Percentiles rank a stretch among this genome's conserved stretches.
phyloP scores from a whole-genome alignment of 2,329 filamentous ascomycete genomes.

The Pseudofabraea citricarpa region DNA sequence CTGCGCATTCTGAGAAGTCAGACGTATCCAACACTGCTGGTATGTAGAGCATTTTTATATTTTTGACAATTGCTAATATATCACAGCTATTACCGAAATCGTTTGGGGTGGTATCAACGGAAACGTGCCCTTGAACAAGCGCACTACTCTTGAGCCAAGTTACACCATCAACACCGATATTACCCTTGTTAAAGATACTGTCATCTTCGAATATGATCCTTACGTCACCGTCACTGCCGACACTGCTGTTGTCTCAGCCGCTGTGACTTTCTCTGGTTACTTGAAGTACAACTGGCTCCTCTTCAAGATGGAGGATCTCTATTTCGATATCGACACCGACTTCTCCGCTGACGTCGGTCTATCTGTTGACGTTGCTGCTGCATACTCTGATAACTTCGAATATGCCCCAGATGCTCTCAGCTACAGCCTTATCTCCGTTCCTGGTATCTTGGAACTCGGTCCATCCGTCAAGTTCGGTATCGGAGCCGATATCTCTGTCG shows the following conservation, averaged over 20 bases:
- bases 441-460: constrained; percentile 34
- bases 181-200: constrained; percentile 21
- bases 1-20: constrained; percentile 27
- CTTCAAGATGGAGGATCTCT: constrained; percentile 30
- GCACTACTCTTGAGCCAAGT: constrained; percentile 19
- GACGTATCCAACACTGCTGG: constrained; percentile 30
- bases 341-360: constrained; percentile 33
- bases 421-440: constrained; percentile 33
- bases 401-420: constrained; percentile 32
- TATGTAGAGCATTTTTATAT: constrained; percentile 16
- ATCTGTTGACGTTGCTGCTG: constrained; percentile 28
- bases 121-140: constrained; percentile 18
- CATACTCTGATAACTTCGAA: constrained; percentile 29
- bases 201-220: constrained; percentile 24
- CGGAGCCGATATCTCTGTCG: constrained; percentile 31
- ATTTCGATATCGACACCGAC: constrained; percentile 37
- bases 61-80: constrained; percentile 1
- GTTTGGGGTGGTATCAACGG: constrained; percentile 22
- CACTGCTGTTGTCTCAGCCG: constrained; percentile 29
- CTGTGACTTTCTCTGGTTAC: constrained; percentile 36
- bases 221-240: constrained; percentile 32
- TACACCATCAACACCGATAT: constrained; percentile 19
- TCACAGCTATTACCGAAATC: constrained; percentile 18
- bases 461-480: constrained; percentile 33
- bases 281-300: constrained; percentile 35